These are phyloP conservation scores for Acanthamoeba royreba DNA, from an alignment of 208 protist species.

Conservation along the genomic window DNA sequence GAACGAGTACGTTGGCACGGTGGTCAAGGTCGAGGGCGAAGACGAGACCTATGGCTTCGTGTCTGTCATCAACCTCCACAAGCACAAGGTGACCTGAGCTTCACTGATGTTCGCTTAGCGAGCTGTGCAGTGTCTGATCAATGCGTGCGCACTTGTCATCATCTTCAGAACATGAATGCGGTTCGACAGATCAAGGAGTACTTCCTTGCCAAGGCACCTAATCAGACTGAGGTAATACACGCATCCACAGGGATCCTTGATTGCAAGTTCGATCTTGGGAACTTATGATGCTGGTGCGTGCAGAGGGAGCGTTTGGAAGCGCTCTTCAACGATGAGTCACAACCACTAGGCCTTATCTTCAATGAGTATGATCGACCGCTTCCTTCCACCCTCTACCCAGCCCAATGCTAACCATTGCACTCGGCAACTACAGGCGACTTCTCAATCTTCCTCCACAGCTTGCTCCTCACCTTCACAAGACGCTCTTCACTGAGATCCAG, in stretches of 20 bases:
- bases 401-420: neutral
- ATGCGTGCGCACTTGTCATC: neutral
- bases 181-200: neutral
- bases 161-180: neutral
- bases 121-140: too few relatives aligned
- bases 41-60: constrained; percentile 1
- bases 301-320: neutral
- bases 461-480: neutral
- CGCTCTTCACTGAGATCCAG: neutral
- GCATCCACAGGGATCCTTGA: too few relatives aligned
- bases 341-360: neutral
- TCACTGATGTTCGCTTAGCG: too few relatives aligned
- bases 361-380: neutral
- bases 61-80: neutral
- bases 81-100: neutral
- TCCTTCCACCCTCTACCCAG: too few relatives aligned
- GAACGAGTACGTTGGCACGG: neutral
- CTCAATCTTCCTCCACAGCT: neutral
- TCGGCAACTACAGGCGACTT: neutral
- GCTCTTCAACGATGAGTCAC: neutral
- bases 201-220: neutral
- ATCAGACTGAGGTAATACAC: neutral
- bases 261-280: too few relatives aligned
- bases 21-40: neutral
- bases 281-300: neutral